A percentile compares a stretch with the other conserved stretches of the same genome.
Evolutionary conservation across 2,329 filamentous ascomycete species (phyloP).

Genomic region (Ceratocystis lukuohia): DNA sequence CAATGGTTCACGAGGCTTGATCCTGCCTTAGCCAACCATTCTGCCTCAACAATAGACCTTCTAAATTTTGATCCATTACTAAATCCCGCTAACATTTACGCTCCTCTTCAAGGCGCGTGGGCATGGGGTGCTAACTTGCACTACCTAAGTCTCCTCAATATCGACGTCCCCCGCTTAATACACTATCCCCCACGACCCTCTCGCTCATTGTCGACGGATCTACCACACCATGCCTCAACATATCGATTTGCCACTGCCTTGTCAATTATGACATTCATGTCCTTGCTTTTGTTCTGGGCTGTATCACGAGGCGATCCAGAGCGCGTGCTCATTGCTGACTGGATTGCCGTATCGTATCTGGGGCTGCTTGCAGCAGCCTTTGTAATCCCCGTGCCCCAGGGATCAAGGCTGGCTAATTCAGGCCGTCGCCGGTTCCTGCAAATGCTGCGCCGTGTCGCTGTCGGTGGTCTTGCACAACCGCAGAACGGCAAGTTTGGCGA

Average conservation of each 20-base stretch:
- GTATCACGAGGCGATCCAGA: constrained; percentile 57
- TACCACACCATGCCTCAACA: constrained; percentile 64
- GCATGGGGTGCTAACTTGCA: constrained; percentile 90
- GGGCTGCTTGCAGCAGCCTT: constrained; percentile 58
- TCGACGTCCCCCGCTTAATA: constrained; percentile 78
- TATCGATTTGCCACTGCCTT: constrained; percentile 76
- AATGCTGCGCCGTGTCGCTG: constrained; percentile 61
- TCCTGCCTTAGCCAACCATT: not conserved
- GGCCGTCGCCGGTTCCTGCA: constrained; percentile 64
- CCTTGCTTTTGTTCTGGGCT: constrained; percentile 70
- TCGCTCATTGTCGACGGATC: constrained; percentile 55
- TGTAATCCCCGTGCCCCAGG: constrained; percentile 53
- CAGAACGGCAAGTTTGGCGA: constrained; percentile 91
- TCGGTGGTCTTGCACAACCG: constrained; percentile 76
- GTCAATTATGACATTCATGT: constrained; percentile 54
- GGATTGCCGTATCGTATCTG: constrained; percentile 76
- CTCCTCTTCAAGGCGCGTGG: constrained; percentile 57
- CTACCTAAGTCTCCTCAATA: constrained; percentile 63
- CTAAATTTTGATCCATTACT: not conserved
- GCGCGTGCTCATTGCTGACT: constrained; percentile 65
- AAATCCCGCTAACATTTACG: constrained; percentile 3
- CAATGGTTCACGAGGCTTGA: not conserved
- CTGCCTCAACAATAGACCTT: not conserved
- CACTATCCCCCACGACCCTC: constrained; percentile 70
- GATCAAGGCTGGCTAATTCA: constrained; percentile 38